Base-by-base conservation (phyloP, 306 rosid genomes). In the Lathyrus oleraceus region DNA sequence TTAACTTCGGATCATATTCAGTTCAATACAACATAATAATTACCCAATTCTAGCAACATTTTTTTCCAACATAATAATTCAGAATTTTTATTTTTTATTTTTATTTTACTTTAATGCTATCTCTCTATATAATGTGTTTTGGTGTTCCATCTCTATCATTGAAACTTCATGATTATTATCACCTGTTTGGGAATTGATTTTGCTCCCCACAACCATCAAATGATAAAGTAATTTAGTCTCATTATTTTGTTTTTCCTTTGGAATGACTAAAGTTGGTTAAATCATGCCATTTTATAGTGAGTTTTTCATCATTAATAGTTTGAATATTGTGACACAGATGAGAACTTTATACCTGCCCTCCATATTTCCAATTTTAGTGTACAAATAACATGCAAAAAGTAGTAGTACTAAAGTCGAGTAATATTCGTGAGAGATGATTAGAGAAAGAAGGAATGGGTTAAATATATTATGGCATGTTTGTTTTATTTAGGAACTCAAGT, bases 191-290 rank as follows among this genome's bases (percentile, higher is more conserved):
- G 80, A 76, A 87, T 85, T 82, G 87, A 87, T 85, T 85, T 85
- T 87, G 92, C 59, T 85, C 97, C 98, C 97, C 96, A 93, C 96
- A 90, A 79, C 69, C 80, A 83, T 73, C 78, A 82, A 85, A 80
- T 85, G 80, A 32, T 72, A 82, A 82, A 87, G 88, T 74, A 49
- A 78, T 69, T 88, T 72, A 69, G 63, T 78, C 86, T 87, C 86
- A 87, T 90, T 69, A 86, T 87, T 76, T 85, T 79, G 91, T 81
- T 77, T 77, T 79, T 57, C 71, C 94, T 88, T 90, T 93, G 84
- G 87, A 79, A 77, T 87, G 84, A 82, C 78, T 72, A 88, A 88
- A 87, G 88, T 76, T 67, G 87, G 84, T 79, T 85, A 83, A 77
- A 89, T 88, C 81, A 89, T 86, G 81, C 70, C 89, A 85, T 84